phyloP scores from a whole-genome alignment of 1,139 yeast genomes.

The Saccharomycopsis hybrid region DNA sequence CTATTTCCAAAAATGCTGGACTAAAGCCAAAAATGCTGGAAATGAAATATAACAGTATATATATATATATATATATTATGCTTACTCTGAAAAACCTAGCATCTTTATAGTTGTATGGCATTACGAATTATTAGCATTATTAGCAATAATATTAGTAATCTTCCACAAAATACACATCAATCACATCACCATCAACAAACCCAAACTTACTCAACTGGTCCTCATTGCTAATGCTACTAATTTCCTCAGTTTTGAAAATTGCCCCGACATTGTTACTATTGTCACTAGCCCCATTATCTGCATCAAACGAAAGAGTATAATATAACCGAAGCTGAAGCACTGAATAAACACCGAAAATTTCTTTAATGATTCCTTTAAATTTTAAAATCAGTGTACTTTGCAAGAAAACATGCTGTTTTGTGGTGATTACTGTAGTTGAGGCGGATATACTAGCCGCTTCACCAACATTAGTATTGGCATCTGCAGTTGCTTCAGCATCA shows the following conservation, averaged over 20 bases:
- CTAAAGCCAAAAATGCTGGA: too few relatives aligned
- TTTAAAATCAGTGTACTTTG: constrained; percentile 25
- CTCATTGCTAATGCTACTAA: constrained; percentile 31
- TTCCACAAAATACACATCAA: constrained; percentile 11
- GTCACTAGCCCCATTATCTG: background rate
- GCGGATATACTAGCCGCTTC: background rate
- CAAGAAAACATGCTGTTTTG: constrained; percentile 17
- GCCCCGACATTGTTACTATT: background rate
- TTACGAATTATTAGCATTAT: too few relatives aligned
- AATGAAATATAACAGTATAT: too few relatives aligned
- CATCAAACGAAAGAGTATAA: constrained; percentile 9
- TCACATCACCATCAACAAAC: constrained; percentile 25
- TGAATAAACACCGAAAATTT: constrained; percentile 15
- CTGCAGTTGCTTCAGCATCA: too few relatives aligned
- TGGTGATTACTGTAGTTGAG: background rate
- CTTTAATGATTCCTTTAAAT: constrained; percentile 26
- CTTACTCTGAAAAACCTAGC: too few relatives aligned
- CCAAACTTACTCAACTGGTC: constrained; percentile 34
- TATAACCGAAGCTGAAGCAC: constrained; percentile 24
- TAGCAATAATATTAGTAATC: too few relatives aligned
- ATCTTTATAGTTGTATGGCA: too few relatives aligned
- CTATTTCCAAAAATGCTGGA: too few relatives aligned
- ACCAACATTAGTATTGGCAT: background rate
- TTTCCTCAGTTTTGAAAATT: constrained; percentile 20
- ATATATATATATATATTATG: too few relatives aligned